Evolutionary conservation across 2,329 filamentous ascomycete genomes (phyloP), one percentile per base, ranked within the genome.

Genomic region (Fusarium gaditjirri): DNA sequence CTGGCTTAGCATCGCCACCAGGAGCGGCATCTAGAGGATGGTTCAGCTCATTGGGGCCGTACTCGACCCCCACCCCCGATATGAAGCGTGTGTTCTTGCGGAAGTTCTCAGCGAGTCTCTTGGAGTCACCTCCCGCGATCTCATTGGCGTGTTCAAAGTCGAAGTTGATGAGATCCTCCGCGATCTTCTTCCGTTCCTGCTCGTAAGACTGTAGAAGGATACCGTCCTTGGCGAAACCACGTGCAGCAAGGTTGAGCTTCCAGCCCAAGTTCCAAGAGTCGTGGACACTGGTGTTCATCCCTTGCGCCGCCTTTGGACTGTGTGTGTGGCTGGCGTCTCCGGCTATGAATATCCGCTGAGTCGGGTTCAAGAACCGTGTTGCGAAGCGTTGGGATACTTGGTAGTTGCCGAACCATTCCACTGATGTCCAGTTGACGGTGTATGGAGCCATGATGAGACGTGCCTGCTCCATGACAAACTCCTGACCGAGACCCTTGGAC

Each of bases 261-360:
- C 85, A 88, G n/a, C 82, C 83, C 3, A 90, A 78, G 71, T 92
- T 94, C 75, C 92, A 87, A 5, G 87, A 82, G 65, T 92, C 91
- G 47, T 86, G 82, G 81, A 89, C 88, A 10, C 85, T 85, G 7
- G 85, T 86, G 78, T 94, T 94, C 86, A 87, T 87, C 41, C 86
- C 91, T 80, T 92, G 91, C 0, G 91, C 91, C 1, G 91, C 90
- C 78, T 93, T 93, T 4, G 91, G 91, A 1, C 89, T 91, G 76
- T 93, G 91, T 0, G 91, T 93, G 71, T 93, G 91, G 65, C 90
- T 91, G 33, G 91, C 91, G 75, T 93, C 91, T 13, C 91, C 91
- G 8, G 89, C 89, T 29, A 93, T 83, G 77, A 93, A 93, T 25
- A 66, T 66, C 90, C 87, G 21, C 88, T 86, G 50, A 82, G 79